These are phyloP conservation scores for Bullera alba DNA, from an alignment of 768 basidiomycete species.

Conservation along the genomic window DNA sequence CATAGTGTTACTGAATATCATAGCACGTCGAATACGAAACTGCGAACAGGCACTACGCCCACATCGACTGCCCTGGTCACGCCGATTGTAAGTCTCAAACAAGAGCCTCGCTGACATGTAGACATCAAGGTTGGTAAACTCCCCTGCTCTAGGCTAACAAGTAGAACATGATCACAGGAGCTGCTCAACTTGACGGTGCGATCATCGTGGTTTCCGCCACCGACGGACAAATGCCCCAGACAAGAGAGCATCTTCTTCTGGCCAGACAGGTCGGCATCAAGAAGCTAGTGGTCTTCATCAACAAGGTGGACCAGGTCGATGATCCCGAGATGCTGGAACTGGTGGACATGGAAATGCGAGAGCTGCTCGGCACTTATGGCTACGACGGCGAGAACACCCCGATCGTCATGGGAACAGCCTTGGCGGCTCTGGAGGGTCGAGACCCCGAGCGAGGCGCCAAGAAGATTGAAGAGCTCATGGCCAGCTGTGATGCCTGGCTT, in stretches of 20 bases:
- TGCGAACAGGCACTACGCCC: conserved; percentile 78
- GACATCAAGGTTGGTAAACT: conserved; percentile 30
- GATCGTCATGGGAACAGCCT: conserved; percentile 94
- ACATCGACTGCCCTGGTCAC: conserved; percentile 84
- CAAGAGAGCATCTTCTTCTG: conserved; percentile 92
- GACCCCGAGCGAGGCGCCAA: conserved; percentile 69
- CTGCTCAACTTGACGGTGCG: conserved; percentile 82
- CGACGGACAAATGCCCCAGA: conserved; percentile 99
- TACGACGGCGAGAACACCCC: conserved; percentile 97
- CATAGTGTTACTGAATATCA: not conserved
- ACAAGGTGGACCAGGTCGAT: conserved; percentile 94
- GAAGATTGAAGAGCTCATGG: conserved; percentile 74
- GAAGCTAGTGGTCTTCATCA: conserved; percentile 96
- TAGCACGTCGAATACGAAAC: conserved; percentile 96
- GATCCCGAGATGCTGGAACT: conserved; percentile 99
- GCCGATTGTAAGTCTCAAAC: conserved; percentile 42
- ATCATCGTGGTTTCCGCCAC: conserved; percentile 81
- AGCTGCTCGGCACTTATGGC: conserved; percentile 81
- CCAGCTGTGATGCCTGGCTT: conserved; percentile 88
- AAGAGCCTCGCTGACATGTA: conserved; percentile 10
- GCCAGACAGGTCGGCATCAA: conserved; percentile 98
- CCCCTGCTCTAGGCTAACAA: conserved; percentile 6
- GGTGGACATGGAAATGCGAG: conserved; percentile 99
- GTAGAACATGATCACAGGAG: conserved; percentile 99
- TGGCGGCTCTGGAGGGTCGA: conserved; percentile 85